Evolutionary conservation across 1,284 basidiomycete genomes (phyloP).

Genomic region (Ceratobasidium sp.): DNA sequence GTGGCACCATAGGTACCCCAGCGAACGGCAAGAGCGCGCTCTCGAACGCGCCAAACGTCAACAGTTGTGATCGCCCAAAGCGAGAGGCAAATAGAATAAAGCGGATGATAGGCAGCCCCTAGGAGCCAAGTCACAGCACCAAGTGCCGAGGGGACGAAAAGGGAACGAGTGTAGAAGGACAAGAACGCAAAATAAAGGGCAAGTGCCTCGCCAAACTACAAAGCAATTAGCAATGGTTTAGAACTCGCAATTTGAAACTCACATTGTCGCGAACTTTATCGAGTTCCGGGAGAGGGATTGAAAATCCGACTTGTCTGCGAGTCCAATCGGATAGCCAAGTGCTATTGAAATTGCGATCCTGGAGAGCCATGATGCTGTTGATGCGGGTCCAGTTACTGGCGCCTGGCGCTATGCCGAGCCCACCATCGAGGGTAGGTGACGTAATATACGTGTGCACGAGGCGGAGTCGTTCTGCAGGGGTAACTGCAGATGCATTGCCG

Average conservation of each 20-base stretch:
- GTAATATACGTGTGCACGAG: slow-evolving; percentile 81
- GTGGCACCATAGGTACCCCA: slow-evolving; percentile 83
- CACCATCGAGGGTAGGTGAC: slow-evolving; percentile 73
- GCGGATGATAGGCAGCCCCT: slow-evolving; percentile 74
- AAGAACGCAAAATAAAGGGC: slow-evolving; percentile 95
- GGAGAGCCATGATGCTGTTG: slow-evolving; percentile 82
- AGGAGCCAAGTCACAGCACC: slow-evolving; percentile 72
- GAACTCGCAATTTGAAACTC: background rate
- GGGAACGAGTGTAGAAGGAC: slow-evolving; percentile 80
- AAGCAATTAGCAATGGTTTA: background rate
- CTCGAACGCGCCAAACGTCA: slow-evolving; percentile 87
- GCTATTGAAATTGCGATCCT: slow-evolving; percentile 83
- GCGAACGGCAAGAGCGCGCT: slow-evolving; percentile 79
- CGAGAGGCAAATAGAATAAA: slow-evolving; percentile 80
- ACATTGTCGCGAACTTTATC: slow-evolving; percentile 71
- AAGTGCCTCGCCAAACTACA: slow-evolving; percentile 85
- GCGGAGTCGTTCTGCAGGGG: slow-evolving; percentile 80
- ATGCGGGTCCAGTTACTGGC: slow-evolving; percentile 79
- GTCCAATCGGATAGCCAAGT: slow-evolving; percentile 75
- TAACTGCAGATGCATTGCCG: slow-evolving; percentile 60
- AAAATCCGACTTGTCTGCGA: slow-evolving; percentile 65
- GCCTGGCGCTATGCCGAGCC: slow-evolving; percentile 79
- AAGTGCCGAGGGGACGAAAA: slow-evolving; percentile 72
- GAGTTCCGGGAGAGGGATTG: slow-evolving; percentile 60
- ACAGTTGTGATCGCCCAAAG: slow-evolving; percentile 88